Conservation (phyloP, 192 early-diverging fungal genomes). For the Coemansia sp. region DNA sequence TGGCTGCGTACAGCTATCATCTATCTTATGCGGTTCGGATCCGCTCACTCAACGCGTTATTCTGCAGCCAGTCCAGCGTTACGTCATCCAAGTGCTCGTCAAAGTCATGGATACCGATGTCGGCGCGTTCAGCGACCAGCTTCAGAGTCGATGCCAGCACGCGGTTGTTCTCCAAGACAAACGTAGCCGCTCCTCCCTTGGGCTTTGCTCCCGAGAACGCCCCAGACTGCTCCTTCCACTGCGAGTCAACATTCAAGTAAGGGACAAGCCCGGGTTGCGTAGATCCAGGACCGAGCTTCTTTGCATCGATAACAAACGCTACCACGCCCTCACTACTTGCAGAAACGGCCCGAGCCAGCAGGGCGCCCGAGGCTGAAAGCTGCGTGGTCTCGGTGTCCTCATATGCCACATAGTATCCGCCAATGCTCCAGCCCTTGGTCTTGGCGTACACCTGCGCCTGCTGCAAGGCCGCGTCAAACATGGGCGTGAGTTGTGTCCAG, state of each 20-base stretch:
- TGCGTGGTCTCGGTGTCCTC: conserved; percentile 36
- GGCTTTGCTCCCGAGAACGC: conserved; percentile 26
- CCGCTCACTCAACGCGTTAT: conserved; percentile 38
- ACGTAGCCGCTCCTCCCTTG: conserved; percentile 20
- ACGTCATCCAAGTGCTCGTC: conserved; percentile 55
- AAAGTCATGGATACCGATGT: conserved; percentile 51
- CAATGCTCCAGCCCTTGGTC: conserved; percentile 29
- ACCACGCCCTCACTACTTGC: conserved; percentile 17
- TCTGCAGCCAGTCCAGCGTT: conserved; percentile 55
- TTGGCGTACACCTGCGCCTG: conserved; percentile 61
- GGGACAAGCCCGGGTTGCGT: conserved; percentile 28
- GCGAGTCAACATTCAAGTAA: conserved; percentile 25
- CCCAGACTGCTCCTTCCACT: conserved; percentile 47
- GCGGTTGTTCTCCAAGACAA: conserved; percentile 53
- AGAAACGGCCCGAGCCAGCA: conserved; percentile 38
- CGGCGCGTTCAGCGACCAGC: conserved; percentile 43
- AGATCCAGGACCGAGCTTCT: conserved; percentile 31
- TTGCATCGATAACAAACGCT: conserved; percentile 49
- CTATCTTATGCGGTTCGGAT: conserved; percentile 34
- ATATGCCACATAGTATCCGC: conserved; percentile 53
- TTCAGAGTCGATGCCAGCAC: conserved; percentile 33
- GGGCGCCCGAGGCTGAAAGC: conserved; percentile 39
- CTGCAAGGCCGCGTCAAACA: conserved; percentile 83
- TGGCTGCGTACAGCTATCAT: not conserved
- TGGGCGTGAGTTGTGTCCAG: conserved; percentile 75